A percentile compares a stretch with the other conserved stretches of the same genome.
Evolutionary conservation across 345 rosid species (phyloP).

Genomic region (Boechera retrofracta): DNA sequence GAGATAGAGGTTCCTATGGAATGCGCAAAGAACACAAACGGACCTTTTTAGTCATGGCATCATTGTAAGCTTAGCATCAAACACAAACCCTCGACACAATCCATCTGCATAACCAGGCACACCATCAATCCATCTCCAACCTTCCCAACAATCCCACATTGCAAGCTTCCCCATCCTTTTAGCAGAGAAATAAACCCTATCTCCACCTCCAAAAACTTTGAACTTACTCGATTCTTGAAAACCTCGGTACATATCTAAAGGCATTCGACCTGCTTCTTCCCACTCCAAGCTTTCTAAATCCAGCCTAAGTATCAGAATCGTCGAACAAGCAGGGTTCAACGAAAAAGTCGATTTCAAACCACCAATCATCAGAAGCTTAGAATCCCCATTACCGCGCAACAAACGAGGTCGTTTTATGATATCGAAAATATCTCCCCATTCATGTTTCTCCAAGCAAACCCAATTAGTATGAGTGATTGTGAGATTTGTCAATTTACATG

Average conservation of each 20-base stretch:
- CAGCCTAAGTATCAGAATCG: slow-evolving; percentile 74
- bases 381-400: slow-evolving; percentile 60
- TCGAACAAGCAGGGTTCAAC: slow-evolving; percentile 75
- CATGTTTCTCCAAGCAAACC: slow-evolving; percentile 74
- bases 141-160: slow-evolving; percentile 68
- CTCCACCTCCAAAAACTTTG: slow-evolving; percentile 90
- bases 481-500: slow-evolving; percentile 51
- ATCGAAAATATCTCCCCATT: slow-evolving; percentile 90
- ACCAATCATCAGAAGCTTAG: slow-evolving; percentile 74
- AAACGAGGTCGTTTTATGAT: slow-evolving; percentile 83
- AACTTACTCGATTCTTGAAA: slow-evolving; percentile 80
- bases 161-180: slow-evolving; percentile 77
- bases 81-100: slow-evolving; percentile 74
- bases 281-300: slow-evolving; percentile 83
- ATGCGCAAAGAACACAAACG: background rate
- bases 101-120: slow-evolving; percentile 71
- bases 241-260: slow-evolving; percentile 69
- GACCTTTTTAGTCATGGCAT: slow-evolving; percentile 51
- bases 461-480: slow-evolving; percentile 57
- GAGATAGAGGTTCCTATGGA: background rate
- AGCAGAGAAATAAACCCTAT: slow-evolving; percentile 78
- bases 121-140: slow-evolving; percentile 88
- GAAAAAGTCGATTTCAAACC: slow-evolving; percentile 76
- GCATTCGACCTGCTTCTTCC: slow-evolving; percentile 94
- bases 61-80: slow-evolving; percentile 62